Base-by-base conservation (phyloP, 495 filamentous ascomycete species). In the Letharia columbiana region DNA sequence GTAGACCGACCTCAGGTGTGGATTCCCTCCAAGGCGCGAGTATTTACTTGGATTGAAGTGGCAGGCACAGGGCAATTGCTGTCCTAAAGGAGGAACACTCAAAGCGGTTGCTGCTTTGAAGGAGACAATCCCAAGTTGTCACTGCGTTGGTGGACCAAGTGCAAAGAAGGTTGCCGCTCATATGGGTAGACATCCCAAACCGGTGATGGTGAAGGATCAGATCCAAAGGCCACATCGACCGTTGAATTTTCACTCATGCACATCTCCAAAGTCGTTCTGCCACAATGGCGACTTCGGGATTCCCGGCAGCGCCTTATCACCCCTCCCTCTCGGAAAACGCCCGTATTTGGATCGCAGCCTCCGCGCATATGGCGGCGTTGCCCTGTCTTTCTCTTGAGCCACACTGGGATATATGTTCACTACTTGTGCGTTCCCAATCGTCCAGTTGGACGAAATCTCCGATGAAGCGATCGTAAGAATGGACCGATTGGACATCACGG, bases 331-430 rank as follows among this genome's bases (percentile, higher is more conserved):
- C 8, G 66, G 63, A 31, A 68, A 68, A 56, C 63, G 66, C 60
- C 69, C 66, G 41, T 68, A 71, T 40, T 71, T 71, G 4, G 62
- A 66, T 56, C 65, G 65, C 17, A 67, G 41, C 39, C 40, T 68
- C 31, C 61, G 63, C 1, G 66, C 66, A 28, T 64, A 66, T 9
- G 69, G 69, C 23, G 66, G 63, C 17, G 66, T 68, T 31, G 39
- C 50, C 35, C 66, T 62, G 3, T 60, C 35, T 23, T 52, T 40
- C 31, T 68, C 41, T 52, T 66, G 64, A 15, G 64, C 64, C 39
- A 72, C 47, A 33, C 70, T 70, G 28, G 70, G 70, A 37, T 71
- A 70, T 52, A 72, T 72, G n/a, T 67, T 68, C 39, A 72, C 66
- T 31, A 63, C 54, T 59, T 70, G 62, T 17, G 70, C 70, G 33